Conservation (phyloP, 1,284 basidiomycete genomes). For the Jaminaea rosea region DNA sequence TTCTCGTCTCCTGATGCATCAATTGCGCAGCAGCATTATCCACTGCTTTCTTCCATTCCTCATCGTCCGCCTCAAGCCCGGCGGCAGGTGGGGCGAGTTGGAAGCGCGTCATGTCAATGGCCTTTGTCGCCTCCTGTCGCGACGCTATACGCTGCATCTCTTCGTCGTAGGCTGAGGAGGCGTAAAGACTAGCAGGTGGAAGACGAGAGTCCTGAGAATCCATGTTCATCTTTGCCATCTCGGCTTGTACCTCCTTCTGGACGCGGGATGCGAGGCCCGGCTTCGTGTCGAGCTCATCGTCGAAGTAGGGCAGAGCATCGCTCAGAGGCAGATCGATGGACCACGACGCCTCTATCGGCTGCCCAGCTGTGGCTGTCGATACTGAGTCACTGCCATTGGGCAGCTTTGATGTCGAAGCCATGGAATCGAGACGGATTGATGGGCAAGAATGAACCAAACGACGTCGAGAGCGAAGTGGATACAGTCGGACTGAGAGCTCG, state of each 20-base stretch:
- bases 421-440: no score
- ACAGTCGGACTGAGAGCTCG: no score
- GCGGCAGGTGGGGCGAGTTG: slow-evolving; percentile 64
- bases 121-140: slow-evolving; percentile 62
- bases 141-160: no score
- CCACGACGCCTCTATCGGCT: no score
- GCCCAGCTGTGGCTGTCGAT: no score
- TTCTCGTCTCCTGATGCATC: slow-evolving; percentile 73
- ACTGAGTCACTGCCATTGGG: no score
- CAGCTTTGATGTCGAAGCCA: no score
- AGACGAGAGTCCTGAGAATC: slow-evolving; percentile 60
- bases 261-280: slow-evolving; percentile 65
- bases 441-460: no score
- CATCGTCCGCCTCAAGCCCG: slow-evolving; percentile 57
- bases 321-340: neutral
- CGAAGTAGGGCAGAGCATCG: slow-evolving; percentile 87
- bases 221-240: slow-evolving; percentile 53
- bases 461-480: no score
- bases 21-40: slow-evolving; percentile 73
- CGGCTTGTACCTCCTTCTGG: slow-evolving; percentile 61
- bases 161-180: no score
- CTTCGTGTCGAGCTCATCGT: slow-evolving; percentile 75
- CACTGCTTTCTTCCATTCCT: slow-evolving; percentile 70
- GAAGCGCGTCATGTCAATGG: slow-evolving; percentile 71
- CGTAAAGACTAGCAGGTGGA: no score